Evolutionary conservation across 2,329 filamentous ascomycete species (phyloP).

Genomic region (Verticillium zaregamsianum): DNA sequence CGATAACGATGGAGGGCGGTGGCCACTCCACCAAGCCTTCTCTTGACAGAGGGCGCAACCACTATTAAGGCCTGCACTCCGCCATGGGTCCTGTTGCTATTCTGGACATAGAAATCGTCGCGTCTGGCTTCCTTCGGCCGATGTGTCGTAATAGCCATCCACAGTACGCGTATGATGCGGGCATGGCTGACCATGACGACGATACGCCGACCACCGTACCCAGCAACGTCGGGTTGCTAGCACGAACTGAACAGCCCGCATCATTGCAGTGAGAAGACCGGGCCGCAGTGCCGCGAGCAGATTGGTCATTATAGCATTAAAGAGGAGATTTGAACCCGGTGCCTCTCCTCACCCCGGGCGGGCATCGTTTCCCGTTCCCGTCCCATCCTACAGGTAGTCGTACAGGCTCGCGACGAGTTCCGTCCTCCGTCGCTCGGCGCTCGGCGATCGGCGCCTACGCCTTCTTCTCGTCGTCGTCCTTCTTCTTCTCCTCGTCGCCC

Average conservation of each 20-base stretch:
- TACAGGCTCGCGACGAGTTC: neutral
- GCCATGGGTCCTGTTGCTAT: neutral
- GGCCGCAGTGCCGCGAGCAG: neutral
- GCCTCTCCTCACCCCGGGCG: neutral
- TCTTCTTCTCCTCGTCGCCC: constrained; percentile 20
- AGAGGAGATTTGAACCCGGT: neutral
- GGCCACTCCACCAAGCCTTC: too few relatives aligned
- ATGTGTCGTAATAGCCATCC: neutral
- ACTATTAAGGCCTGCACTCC: neutral
- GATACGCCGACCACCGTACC: neutral
- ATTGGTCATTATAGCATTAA: neutral
- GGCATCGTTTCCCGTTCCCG: neutral
- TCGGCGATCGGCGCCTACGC: neutral
- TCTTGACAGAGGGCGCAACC: neutral
- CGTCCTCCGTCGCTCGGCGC: neutral
- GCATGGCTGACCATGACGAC: neutral
- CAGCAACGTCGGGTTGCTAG: too few relatives aligned
- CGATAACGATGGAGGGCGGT: neutral
- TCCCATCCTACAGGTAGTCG: constrained; percentile 1
- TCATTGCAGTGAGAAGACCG: neutral
- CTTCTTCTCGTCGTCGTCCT: constrained; percentile 20
- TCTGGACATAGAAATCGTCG: neutral
- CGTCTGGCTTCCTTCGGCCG: neutral
- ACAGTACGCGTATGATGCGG: neutral
- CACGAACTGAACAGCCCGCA: too few relatives aligned